Base-by-base conservation (phyloP, 2,329 filamentous ascomycete genomes). In the Sclerotinia sclerotiorum region DNA sequence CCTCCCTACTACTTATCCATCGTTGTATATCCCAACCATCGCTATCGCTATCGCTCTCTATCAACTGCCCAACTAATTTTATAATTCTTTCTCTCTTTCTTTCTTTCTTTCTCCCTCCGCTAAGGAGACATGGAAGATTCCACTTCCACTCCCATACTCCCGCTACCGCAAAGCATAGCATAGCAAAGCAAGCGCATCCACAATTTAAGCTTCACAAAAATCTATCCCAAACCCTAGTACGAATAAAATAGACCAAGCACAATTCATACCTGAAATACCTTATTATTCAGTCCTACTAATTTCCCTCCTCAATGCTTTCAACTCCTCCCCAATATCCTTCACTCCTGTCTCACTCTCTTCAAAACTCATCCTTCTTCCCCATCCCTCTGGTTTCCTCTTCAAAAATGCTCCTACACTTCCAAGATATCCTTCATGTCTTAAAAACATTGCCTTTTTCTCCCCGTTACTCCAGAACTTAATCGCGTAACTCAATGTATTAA, bases 401-500 rank as follows among this genome's bases (percentile, higher is more conserved):
- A 99, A 82, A 78, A 99, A 99, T 0, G 95, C 95, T 1, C 95
- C 95, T 0, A 98, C 95, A 27, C 93, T 88, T 13, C 95, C 95
- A 0, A 99, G 85, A 78, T 98, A 99, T 35, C 95, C 95, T 80
- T 99, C 95, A 76, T 99, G 95, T 7, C 95, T 86, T 69, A 99
- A 79, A 79, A 99, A 99, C 79, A 97, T 98, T 0, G 95, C 95
- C 80, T 97, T 93, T 80, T 97, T 97, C 76, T 89, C 85, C 54
- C 94, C 94, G 77, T 95, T 93, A 73, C 91, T 93, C 95, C 95
- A 99, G 81, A 98, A 99, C 74, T 93, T 93, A 81, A 99, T 97
- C 77, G 94, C 95, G 77, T 97, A 99, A 67, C 91, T 94, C 13
- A 99, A 84, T 0, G 95, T 98, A 79, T 98, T 97, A 87, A 99